Evolutionary conservation across 2,329 filamentous ascomycete genomes (phyloP).

Genomic region (Verticillium dahliae): DNA sequence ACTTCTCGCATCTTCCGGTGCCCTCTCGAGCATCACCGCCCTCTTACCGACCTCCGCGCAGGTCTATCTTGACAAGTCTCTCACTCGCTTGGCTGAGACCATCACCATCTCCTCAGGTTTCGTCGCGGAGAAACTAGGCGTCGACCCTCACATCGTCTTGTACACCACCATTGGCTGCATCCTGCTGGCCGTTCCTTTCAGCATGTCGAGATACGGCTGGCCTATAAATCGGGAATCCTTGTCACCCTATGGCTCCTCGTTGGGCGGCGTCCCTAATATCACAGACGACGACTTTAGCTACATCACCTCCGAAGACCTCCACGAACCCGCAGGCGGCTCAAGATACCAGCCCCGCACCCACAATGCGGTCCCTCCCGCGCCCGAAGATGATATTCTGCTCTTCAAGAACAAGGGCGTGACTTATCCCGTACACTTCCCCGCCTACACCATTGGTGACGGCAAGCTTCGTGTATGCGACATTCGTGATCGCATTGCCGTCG

Average conservation of each 20-base stretch:
- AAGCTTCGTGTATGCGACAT: conserved; percentile 62
- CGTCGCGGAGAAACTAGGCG: conserved; percentile 41
- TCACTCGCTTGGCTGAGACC: conserved; percentile 40
- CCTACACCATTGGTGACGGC: conserved; percentile 68
- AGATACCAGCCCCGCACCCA: conserved; percentile 34
- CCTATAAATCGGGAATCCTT: conserved; percentile 36
- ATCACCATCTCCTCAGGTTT: conserved; percentile 44
- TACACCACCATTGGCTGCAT: conserved; percentile 45
- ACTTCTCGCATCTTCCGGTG: conserved; percentile 56
- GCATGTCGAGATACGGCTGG: conserved; percentile 51
- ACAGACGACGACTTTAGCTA: conserved; percentile 75
- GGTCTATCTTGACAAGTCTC: conserved; percentile 46
- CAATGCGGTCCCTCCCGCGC: conserved; percentile 24
- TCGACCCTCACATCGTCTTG: conserved; percentile 38
- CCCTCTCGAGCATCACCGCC: conserved; percentile 52
- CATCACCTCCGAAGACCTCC: conserved; percentile 71
- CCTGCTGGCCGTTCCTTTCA: conserved; percentile 40
- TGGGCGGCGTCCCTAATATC: conserved; percentile 51
- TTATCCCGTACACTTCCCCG: conserved; percentile 67
- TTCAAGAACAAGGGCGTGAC: conserved; percentile 62
- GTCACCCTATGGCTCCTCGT: conserved; percentile 44
- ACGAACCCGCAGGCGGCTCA: conserved; percentile 31
- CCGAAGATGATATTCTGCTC: conserved; percentile 63
- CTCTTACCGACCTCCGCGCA: conserved; percentile 39
- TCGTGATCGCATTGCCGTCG: conserved; percentile 57